These are phyloP conservation scores for Candida andamanensis DNA, from an alignment of 805 yeast species.

Conservation along the genomic window DNA sequence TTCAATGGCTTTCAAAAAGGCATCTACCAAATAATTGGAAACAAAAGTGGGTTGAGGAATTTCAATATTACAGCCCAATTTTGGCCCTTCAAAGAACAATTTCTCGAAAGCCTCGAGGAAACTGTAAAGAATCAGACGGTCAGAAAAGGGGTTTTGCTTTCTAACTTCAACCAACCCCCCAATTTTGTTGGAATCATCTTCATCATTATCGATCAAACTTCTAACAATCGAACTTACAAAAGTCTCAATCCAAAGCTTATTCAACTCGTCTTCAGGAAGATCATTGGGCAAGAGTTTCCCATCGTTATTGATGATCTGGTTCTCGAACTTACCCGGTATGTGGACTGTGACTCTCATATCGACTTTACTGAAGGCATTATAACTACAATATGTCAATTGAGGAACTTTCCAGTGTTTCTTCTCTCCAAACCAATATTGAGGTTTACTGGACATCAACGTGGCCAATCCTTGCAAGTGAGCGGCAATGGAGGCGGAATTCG, in stretches of 20 bases:
- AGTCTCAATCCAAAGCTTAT: slow-evolving; percentile 45
- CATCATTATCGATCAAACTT: slow-evolving; percentile 62
- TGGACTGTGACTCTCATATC: slow-evolving; percentile 71
- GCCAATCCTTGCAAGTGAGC: slow-evolving; percentile 67
- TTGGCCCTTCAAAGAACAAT: slow-evolving; percentile 62
- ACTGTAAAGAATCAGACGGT: slow-evolving; percentile 32
- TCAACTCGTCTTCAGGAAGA: slow-evolving; percentile 59
- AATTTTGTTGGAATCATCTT: slow-evolving; percentile 52
- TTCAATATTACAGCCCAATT: slow-evolving; percentile 60
- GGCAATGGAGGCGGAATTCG: slow-evolving; percentile 72
- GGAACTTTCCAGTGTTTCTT: slow-evolving; percentile 63
- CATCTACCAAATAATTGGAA: slow-evolving; percentile 70
- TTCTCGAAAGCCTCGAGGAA: slow-evolving; percentile 64
- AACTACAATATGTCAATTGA: slow-evolving; percentile 64
- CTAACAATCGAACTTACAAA: slow-evolving; percentile 71
- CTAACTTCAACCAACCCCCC: slow-evolving; percentile 78
- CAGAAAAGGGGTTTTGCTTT: slow-evolving; percentile 68
- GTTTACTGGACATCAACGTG: slow-evolving; percentile 50
- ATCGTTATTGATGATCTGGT: slow-evolving; percentile 43
- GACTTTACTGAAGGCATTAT: slow-evolving; percentile 54
- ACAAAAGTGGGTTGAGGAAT: slow-evolving; percentile 62
- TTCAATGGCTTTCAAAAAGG: slow-evolving; percentile 58
- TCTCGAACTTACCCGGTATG: slow-evolving; percentile 69
- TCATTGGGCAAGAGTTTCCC: slow-evolving; percentile 51
- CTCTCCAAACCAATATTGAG: slow-evolving; percentile 79